Evolutionary conservation across 306 rosid genomes (phyloP).

Genomic region (Cicer judaicum): DNA sequence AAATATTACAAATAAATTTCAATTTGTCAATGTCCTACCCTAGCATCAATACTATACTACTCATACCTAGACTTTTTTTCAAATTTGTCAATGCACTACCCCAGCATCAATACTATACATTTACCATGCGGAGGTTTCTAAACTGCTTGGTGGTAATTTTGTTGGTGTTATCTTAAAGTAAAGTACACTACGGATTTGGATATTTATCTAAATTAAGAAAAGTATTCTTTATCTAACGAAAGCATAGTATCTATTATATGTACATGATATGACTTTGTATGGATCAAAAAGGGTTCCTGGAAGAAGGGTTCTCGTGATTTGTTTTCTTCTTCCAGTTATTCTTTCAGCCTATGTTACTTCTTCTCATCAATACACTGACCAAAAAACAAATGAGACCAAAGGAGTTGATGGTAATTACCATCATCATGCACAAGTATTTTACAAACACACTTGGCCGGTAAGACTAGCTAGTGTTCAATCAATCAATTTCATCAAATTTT

Average conservation of each 20-base stretch:
- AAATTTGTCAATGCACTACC: too few species aligned
- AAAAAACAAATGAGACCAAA: constrained; percentile 47
- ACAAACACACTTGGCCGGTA: constrained; percentile 84
- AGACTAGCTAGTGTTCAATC: constrained; percentile 12
- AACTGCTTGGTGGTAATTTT: not conserved
- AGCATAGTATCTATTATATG: too few species aligned
- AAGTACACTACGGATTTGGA: too few species aligned
- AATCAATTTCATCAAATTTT: not conserved
- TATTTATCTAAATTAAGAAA: too few species aligned
- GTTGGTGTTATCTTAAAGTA: constrained; percentile 27
- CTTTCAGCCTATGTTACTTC: constrained; percentile 55
- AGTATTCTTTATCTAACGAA: too few species aligned
- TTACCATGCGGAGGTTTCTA: too few species aligned
- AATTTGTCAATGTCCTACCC: too few species aligned
- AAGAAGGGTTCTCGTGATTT: constrained; percentile 47
- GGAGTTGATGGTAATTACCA: not conserved
- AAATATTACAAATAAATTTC: too few species aligned
- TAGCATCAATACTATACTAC: too few species aligned
- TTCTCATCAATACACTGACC: constrained; percentile 41
- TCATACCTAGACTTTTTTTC: too few species aligned
- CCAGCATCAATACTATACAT: too few species aligned
- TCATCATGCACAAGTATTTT: constrained; percentile 48
- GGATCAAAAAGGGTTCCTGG: constrained; percentile 22
- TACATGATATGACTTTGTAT: constrained; percentile 13
- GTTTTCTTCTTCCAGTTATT: constrained; percentile 35